Percentiles rank a stretch among this genome's conserved stretches.
These are phyloP conservation scores for Aschersonia sp. DNA, from an alignment of 2,329 filamentous ascomycete species.

Conservation along the genomic window DNA sequence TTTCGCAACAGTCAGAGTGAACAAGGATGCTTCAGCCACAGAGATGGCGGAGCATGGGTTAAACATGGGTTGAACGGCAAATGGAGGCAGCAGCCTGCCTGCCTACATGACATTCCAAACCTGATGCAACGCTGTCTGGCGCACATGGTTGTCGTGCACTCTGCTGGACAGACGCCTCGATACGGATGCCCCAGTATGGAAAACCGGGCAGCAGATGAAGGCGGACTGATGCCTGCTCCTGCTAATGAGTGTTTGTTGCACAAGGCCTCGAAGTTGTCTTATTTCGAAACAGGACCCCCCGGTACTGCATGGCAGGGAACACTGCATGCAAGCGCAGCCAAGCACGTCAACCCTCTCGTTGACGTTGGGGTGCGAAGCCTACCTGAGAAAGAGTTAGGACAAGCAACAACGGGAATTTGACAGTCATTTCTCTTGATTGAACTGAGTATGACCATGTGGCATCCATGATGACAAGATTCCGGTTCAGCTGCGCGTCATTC, in stretches of 20 bases:
- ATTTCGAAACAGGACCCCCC: background rate
- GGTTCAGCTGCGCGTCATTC: too few relatives aligned
- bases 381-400: too few relatives aligned
- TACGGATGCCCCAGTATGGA: background rate
- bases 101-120: background rate
- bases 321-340: background rate
- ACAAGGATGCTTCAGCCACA: background rate
- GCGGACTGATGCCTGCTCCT: background rate
- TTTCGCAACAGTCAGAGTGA: background rate
- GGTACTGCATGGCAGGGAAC: background rate
- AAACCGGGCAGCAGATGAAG: conserved; percentile 3
- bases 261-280: background rate
- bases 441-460: too few relatives aligned
- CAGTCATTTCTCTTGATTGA: too few relatives aligned
- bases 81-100: background rate
- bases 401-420: too few relatives aligned
- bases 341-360: too few relatives aligned
- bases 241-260: background rate
- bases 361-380: too few relatives aligned
- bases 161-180: background rate
- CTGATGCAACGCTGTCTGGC: background rate
- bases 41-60: too few relatives aligned
- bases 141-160: background rate
- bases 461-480: too few relatives aligned
- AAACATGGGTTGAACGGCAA: background rate